Evolutionary conservation across 495 filamentous ascomycete species (phyloP).

Genomic region (Penicillium ochrochloron): DNA sequence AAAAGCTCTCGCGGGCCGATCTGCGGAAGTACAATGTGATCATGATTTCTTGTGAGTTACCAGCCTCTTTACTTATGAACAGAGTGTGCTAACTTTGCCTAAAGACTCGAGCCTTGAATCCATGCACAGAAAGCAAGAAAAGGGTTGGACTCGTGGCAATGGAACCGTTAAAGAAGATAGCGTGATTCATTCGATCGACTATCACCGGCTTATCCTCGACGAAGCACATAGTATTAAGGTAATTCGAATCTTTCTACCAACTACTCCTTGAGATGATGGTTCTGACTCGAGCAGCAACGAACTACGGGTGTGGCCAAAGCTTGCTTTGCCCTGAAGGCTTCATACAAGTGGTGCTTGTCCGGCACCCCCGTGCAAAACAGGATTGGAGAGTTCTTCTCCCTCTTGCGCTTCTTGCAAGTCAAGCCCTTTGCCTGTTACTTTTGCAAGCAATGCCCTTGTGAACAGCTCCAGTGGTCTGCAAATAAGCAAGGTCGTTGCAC

Average conservation of each 20-base stretch:
- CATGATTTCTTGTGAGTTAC: slow-evolving; percentile 76
- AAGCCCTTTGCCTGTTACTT: slow-evolving; percentile 90
- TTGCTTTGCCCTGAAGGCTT: slow-evolving; percentile 84
- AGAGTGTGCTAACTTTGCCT: slow-evolving; percentile 23
- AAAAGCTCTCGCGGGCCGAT: slow-evolving; percentile 71
- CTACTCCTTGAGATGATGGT: background rate
- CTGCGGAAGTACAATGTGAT: slow-evolving; percentile 86
- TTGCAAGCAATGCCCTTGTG: slow-evolving; percentile 82
- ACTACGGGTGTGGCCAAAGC: slow-evolving; percentile 90
- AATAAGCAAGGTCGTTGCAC: slow-evolving; percentile 68
- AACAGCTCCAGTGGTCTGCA: slow-evolving; percentile 82
- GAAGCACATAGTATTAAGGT: slow-evolving; percentile 96
- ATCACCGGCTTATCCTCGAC: slow-evolving; percentile 91
- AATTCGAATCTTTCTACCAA: slow-evolving; percentile 2
- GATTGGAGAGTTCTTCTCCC: slow-evolving; percentile 95
- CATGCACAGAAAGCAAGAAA: slow-evolving; percentile 87
- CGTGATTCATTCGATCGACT: slow-evolving; percentile 81
- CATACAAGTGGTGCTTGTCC: slow-evolving; percentile 92
- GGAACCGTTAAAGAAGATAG: slow-evolving; percentile 81
- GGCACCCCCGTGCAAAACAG: slow-evolving; percentile 95
- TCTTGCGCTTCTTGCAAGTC: slow-evolving; percentile 87
- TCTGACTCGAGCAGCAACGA: slow-evolving; percentile 58
- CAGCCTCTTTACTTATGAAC: background rate
- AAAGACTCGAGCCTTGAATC: slow-evolving; percentile 85
- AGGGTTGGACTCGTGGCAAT: slow-evolving; percentile 82